Base-by-base conservation (phyloP, 169 alveolate species). In the Condylostoma magnum region DNA sequence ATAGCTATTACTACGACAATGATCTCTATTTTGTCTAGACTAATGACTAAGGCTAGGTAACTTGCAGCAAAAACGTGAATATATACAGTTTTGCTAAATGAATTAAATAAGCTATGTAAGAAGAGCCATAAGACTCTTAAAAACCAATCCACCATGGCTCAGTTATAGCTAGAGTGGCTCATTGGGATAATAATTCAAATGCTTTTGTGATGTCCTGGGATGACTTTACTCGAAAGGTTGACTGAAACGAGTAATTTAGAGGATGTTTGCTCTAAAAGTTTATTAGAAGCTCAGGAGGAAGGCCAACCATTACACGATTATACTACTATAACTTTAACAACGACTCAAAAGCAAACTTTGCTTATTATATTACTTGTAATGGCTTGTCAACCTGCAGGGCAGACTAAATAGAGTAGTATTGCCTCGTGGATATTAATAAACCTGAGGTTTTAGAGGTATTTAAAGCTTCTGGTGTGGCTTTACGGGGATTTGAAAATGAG, bases 281-380 rank as follows among this genome's bases (percentile, higher is more conserved):
- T 67, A 46, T 67, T 3, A 67, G 28, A 27, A 33, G 53, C 2
- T 41, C 76, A 27, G 76, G 76, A 22, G 60, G 60, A n/a, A 47
- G 65, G 28, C 66, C 76, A 25, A n/a, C 76, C 2, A 53, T 50
- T 10, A 48, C 76, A 3, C 31, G 76, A 18, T 31, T 67, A 18
- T n/a, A 48, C 5, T 67, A 67, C 36, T 30, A n/a, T 18, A 28
- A 31, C 1, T 15, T 48, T 34, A 30, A 20, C 20, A 67, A 67
- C 31, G 15, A 28, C 12, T 48, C 46, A 33, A 46, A 50, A 67
- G 76, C 76, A 27, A 67, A 67, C 28, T 67, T 28, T 50, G 76
- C 76, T 15, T 67, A 48, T 31, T 47, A 48, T 20, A 20, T 67
- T 0, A 34, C 54, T 6, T 50, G 31, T 12, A 50, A 12, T 15